These are phyloP conservation scores for Erigeron canadensis DNA, from an alignment of 129 eudicot genomes.

Conservation along the genomic window DNA sequence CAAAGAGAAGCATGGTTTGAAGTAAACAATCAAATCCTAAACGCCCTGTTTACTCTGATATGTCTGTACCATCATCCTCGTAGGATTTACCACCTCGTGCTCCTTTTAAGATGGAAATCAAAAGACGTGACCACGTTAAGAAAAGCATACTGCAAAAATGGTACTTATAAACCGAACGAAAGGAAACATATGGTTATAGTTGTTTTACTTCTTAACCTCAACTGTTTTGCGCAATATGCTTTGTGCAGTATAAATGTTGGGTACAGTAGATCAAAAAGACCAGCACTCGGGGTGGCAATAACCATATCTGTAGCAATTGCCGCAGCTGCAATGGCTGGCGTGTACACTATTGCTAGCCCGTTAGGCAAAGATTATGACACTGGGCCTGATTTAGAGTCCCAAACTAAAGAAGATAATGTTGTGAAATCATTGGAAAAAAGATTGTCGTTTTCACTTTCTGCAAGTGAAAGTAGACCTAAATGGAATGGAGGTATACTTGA, in stretches of 20 bases:
- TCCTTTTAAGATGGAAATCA: slow-evolving; percentile 74
- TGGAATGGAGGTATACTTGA: slow-evolving; percentile 91
- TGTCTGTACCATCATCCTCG: slow-evolving; percentile 89
- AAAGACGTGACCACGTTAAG: slow-evolving; percentile 63
- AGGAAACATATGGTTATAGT: slow-evolving; percentile 83
- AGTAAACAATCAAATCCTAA: slow-evolving; percentile 89
- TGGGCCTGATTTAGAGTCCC: slow-evolving; percentile 67
- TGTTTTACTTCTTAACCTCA: slow-evolving; percentile 60
- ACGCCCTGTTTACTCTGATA: slow-evolving; percentile 86
- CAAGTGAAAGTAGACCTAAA: slow-evolving; percentile 48
- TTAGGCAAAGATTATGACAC: slow-evolving; percentile 71
- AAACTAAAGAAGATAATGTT: slow-evolving; percentile 30
- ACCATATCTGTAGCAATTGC: slow-evolving; percentile 75
- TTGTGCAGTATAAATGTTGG: slow-evolving; percentile 79
- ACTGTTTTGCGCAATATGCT: slow-evolving; percentile 91
- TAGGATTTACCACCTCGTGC: slow-evolving; percentile 61
- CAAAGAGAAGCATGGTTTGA: slow-evolving; percentile 90
- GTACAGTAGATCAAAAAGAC: slow-evolving; percentile 68
- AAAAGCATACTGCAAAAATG: slow-evolving; percentile 72
- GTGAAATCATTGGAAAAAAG: slow-evolving; percentile 49
- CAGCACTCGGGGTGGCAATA: slow-evolving; percentile 82
- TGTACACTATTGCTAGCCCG: slow-evolving; percentile 77
- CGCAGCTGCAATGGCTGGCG: slow-evolving; percentile 88
- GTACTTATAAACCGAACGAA: slow-evolving; percentile 84
- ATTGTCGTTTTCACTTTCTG: slow-evolving; percentile 55